Evolutionary conservation across 2,329 filamentous ascomycete genomes (phyloP).

Genomic region (Xylaria hypoxylon): DNA sequence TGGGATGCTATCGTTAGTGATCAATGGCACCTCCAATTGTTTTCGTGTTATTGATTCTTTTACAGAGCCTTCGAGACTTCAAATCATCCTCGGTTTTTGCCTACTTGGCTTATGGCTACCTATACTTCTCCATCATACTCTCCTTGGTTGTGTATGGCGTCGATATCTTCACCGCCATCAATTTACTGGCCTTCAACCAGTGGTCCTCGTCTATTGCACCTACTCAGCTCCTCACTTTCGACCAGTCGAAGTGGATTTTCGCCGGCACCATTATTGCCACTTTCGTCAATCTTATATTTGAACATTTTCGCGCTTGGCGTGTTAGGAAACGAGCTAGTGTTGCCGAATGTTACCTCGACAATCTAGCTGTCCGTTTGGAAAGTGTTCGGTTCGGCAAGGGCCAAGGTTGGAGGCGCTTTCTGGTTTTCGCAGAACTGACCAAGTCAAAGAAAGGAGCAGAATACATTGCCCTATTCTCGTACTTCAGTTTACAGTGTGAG

Average conservation of each 20-base stretch:
- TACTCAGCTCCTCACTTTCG: constrained; percentile 73
- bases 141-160: constrained; percentile 88
- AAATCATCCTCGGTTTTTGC: constrained; percentile 82
- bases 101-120: constrained; percentile 82
- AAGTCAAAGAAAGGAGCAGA: constrained; percentile 92
- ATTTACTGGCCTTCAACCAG: constrained; percentile 86
- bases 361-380: constrained; percentile 84
- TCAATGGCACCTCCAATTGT: constrained; percentile 1
- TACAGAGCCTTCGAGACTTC: constrained; percentile 75
- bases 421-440: constrained; percentile 92
- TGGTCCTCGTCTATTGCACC: constrained; percentile 90
- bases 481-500: constrained; percentile 78
- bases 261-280: constrained; percentile 91
- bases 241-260: constrained; percentile 94
- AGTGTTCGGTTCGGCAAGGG: constrained; percentile 80
- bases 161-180: constrained; percentile 93
- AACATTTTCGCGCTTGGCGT: constrained; percentile 81
- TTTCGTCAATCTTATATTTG: constrained; percentile 82
- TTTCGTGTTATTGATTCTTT: not conserved
- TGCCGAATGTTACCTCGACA: constrained; percentile 91
- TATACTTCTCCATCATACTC: constrained; percentile 82
- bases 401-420: constrained; percentile 86
- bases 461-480: constrained; percentile 90
- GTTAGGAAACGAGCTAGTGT: constrained; percentile 89
- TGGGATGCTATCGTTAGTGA: constrained; percentile 89